Percentiles rank a stretch among this genome's conserved stretches.
Conservation (phyloP, 164 flowering plant species). For the Stephania cephalantha region DNA sequence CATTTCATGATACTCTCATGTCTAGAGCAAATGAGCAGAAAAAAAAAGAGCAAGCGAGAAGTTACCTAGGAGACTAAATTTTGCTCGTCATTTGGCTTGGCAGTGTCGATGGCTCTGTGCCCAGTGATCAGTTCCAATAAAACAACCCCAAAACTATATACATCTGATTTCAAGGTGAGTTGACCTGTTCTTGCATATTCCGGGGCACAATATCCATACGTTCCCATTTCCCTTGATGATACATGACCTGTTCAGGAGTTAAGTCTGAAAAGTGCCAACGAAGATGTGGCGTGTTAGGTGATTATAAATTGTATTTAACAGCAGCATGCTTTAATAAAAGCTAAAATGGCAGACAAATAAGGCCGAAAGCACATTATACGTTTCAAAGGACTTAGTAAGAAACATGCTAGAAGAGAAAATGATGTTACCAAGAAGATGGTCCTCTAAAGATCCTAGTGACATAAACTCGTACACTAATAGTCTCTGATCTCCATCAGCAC, state of each 20-base stretch:
- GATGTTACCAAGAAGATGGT: constrained; percentile 31
- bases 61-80: constrained; percentile 67
- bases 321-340: neutral
- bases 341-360: neutral
- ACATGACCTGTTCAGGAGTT: constrained; percentile 21
- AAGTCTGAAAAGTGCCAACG: constrained; percentile 23
- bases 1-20: neutral
- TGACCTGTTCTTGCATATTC: constrained; percentile 51
- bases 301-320: neutral
- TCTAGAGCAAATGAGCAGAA: neutral
- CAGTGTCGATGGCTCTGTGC: constrained; percentile 58
- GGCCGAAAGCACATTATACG: neutral
- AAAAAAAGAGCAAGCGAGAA: neutral
- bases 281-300: neutral
- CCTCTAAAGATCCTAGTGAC: constrained; percentile 31
- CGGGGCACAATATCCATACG: constrained; percentile 68
- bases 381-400: neutral
- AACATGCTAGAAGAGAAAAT: neutral
- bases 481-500: constrained; percentile 41
- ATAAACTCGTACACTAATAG: constrained; percentile 33
- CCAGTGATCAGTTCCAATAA: constrained; percentile 63
- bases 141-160: constrained; percentile 68
- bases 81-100: constrained; percentile 46
- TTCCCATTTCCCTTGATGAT: constrained; percentile 57
- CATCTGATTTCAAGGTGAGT: constrained; percentile 55